Evolutionary conservation across 1,284 basidiomycete genomes (phyloP).

Genomic region (Heliocybe sulcata): DNA sequence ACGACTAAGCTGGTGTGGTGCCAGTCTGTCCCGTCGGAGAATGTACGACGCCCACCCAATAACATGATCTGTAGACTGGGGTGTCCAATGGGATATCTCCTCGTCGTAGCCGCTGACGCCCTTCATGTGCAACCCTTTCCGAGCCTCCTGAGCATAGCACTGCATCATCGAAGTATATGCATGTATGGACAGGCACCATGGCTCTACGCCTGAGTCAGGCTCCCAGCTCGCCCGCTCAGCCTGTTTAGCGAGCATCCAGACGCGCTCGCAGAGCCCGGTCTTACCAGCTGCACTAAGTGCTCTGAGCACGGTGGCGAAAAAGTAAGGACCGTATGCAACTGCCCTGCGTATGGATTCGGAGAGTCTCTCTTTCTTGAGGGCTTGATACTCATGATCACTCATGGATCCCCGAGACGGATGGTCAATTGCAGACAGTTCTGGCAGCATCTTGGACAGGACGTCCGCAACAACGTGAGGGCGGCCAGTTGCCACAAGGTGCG

Average conservation of each 20-base stretch:
- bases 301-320: slow-evolving; percentile 52
- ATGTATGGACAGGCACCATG: slow-evolving; percentile 58
- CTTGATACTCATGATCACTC: slow-evolving; percentile 11
- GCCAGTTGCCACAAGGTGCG: slow-evolving; percentile 45
- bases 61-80: neutral
- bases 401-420: slow-evolving; percentile 28
- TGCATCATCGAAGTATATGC: slow-evolving; percentile 70
- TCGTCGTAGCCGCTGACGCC: slow-evolving; percentile 5
- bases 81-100: slow-evolving; percentile 7
- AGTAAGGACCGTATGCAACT: slow-evolving; percentile 45
- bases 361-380: slow-evolving; percentile 18
- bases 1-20: neutral
- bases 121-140: slow-evolving; percentile 17
- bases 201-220: slow-evolving; percentile 19
- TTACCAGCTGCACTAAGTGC: slow-evolving; percentile 51
- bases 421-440: slow-evolving; percentile 37
- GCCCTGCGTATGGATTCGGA: slow-evolving; percentile 22
- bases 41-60: neutral
- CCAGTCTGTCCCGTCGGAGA: neutral
- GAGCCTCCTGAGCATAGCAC: slow-evolving; percentile 46
- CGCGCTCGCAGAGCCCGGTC: slow-evolving; percentile 49
- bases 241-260: slow-evolving; percentile 53
- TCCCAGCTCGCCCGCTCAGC: slow-evolving; percentile 50
- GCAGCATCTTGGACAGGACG: slow-evolving; percentile 45
- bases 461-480: slow-evolving; percentile 31